These are phyloP conservation scores for Lepidium sativum DNA, from an alignment of 345 rosid species.

Conservation along the genomic window DNA sequence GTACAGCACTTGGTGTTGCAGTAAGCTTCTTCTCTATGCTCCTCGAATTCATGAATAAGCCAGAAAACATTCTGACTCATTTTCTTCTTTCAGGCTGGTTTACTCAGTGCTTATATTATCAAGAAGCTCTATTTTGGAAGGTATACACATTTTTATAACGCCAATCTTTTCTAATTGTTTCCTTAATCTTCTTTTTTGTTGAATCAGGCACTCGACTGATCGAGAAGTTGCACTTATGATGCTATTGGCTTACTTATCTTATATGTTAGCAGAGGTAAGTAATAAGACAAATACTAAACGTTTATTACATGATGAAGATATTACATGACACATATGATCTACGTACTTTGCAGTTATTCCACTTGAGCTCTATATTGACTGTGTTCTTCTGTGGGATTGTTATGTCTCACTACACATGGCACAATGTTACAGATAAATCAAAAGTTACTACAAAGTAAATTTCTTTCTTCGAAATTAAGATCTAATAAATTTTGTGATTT, in stretches of 20 bases:
- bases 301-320: too few species aligned
- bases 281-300: constrained; percentile 17
- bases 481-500: not conserved
- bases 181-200: constrained; percentile 8
- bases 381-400: constrained; percentile 96
- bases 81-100: constrained; percentile 57
- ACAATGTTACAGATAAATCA: constrained; percentile 83
- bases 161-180: not conserved
- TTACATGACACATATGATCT: too few species aligned
- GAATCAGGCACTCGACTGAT: constrained; percentile 73
- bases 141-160: constrained; percentile 29
- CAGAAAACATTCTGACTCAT: not conserved
- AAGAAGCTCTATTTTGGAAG: constrained; percentile 87
- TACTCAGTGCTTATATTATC: constrained; percentile 79
- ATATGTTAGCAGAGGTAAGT: constrained; percentile 84
- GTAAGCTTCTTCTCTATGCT: constrained; percentile 29
- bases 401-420: constrained; percentile 99
- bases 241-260: constrained; percentile 88
- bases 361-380: constrained; percentile 84
- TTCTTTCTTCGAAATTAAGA: not conserved
- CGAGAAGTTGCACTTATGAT: constrained; percentile 98
- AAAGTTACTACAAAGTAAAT: constrained; percentile 86
- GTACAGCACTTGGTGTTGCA: constrained; percentile 70
- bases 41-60: not conserved
- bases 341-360: constrained; percentile 79